Evolutionary conservation across 192 early-diverging fungal genomes (phyloP).

Genomic region (Coemansia asiatica): DNA sequence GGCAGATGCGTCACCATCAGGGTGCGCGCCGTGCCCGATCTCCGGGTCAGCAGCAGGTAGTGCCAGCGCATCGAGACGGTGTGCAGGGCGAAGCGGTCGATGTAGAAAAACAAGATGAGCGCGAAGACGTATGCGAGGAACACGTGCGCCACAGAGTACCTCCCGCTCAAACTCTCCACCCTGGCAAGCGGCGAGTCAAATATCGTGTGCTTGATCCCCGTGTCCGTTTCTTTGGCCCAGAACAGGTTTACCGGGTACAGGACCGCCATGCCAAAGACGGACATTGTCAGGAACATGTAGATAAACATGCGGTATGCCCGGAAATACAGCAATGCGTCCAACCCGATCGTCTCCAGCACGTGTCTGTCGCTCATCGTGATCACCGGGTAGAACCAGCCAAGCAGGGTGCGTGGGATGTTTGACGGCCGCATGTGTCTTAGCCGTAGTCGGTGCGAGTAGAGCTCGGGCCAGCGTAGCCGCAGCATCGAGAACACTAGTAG

Average conservation of each 20-base stretch:
- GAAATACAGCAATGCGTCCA: slow-evolving; percentile 51
- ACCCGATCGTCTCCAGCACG: slow-evolving; percentile 53
- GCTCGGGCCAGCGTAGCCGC: slow-evolving; percentile 49
- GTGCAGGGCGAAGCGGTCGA: slow-evolving; percentile 54
- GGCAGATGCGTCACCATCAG: slow-evolving; percentile 72
- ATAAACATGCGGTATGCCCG: slow-evolving; percentile 53
- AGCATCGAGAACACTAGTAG: slow-evolving; percentile 46
- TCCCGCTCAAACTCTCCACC: slow-evolving; percentile 22
- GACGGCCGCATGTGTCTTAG: slow-evolving; percentile 51
- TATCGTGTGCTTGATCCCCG: slow-evolving; percentile 26
- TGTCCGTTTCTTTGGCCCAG: slow-evolving; percentile 30
- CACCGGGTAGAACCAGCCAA: slow-evolving; percentile 53
- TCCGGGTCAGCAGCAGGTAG: slow-evolving; percentile 48
- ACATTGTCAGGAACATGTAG: slow-evolving; percentile 45
- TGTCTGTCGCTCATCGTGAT: slow-evolving; percentile 53
- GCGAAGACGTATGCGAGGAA: slow-evolving; percentile 51
- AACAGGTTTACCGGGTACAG: slow-evolving; percentile 48
- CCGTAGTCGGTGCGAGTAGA: slow-evolving; percentile 55
- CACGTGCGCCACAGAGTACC: slow-evolving; percentile 37
- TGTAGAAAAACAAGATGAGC: slow-evolving; percentile 43
- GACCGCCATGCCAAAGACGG: slow-evolving; percentile 37
- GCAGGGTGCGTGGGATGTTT: slow-evolving; percentile 45
- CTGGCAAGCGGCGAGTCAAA: slow-evolving; percentile 46
- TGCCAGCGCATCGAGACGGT: slow-evolving; percentile 56
- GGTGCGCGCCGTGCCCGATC: slow-evolving; percentile 58